These are phyloP conservation scores for Globisporangium barbulae DNA, from an alignment of 352 stramenopile species.

Conservation along the genomic window DNA sequence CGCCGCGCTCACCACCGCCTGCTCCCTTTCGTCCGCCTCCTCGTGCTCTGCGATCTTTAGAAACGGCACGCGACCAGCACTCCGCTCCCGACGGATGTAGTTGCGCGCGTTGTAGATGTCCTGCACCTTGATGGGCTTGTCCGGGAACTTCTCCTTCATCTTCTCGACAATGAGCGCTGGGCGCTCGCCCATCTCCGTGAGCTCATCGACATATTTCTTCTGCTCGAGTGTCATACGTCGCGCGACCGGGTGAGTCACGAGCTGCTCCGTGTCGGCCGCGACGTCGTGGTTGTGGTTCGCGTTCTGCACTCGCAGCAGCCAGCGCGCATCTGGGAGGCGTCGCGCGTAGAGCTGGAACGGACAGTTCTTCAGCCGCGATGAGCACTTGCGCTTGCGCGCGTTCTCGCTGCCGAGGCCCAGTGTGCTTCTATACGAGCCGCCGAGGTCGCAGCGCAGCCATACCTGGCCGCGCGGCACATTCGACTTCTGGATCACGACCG, in stretches of 20 bases:
- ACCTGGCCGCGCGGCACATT: constrained; percentile 43
- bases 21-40: not conserved
- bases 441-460: constrained; percentile 47
- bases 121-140: constrained; percentile 43
- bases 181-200: constrained; percentile 30
- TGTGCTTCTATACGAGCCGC: constrained; percentile 21
- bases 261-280: constrained; percentile 18
- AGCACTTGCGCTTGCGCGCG: constrained; percentile 30
- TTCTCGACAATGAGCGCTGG: constrained; percentile 37
- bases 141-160: constrained; percentile 33
- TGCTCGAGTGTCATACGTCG: constrained; percentile 32
- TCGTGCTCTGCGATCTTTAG: not conserved
- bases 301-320: constrained; percentile 35
- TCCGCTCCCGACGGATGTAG: constrained; percentile 37
- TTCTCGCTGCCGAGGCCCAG: not conserved
- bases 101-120: constrained; percentile 57
- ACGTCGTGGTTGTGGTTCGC: constrained; percentile 32
- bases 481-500: constrained; percentile 44
- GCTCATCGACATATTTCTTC: constrained; percentile 35
- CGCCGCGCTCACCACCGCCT: not conserved
- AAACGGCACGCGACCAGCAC: constrained; percentile 32
- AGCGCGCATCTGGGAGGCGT: constrained; percentile 22
- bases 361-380: constrained; percentile 33
- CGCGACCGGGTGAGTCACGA: constrained; percentile 29
- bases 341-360: constrained; percentile 44